Evolutionary conservation across 2,329 filamentous ascomycete species (phyloP).

Genomic region (Aspergillaceae sp.): DNA sequence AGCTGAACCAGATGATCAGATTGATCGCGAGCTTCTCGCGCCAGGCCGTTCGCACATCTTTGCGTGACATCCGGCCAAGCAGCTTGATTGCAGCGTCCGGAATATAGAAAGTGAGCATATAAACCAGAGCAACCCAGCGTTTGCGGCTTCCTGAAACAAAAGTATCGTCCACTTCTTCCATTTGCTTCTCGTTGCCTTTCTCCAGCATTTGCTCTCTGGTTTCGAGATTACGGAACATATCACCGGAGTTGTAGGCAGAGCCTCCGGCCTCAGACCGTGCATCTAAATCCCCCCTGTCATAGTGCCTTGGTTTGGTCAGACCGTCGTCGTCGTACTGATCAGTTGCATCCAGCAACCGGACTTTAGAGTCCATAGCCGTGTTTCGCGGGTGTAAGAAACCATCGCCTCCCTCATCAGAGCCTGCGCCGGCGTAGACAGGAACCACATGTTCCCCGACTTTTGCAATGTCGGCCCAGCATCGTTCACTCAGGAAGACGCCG

Average conservation of each 20-base stretch:
- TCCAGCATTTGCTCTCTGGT: constrained; percentile 91
- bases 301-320: constrained; percentile 72
- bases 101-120: constrained; percentile 73
- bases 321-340: constrained; percentile 47
- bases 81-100: constrained; percentile 73
- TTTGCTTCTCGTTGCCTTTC: constrained; percentile 81
- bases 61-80: constrained; percentile 77
- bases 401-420: constrained; percentile 49
- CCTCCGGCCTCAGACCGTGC: constrained; percentile 81
- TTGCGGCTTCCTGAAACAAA: constrained; percentile 71
- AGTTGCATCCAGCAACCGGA: constrained; percentile 44
- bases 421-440: constrained; percentile 52
- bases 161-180: constrained; percentile 83
- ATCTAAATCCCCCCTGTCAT: constrained; percentile 70
- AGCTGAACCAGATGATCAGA: constrained; percentile 88
- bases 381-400: constrained; percentile 46
- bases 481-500: constrained; percentile 89
- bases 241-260: constrained; percentile 82
- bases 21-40: constrained; percentile 97
- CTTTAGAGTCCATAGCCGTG: constrained; percentile 43
- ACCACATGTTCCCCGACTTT: constrained; percentile 57
- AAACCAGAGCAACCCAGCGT: constrained; percentile 82
- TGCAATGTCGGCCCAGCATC: constrained; percentile 87
- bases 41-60: constrained; percentile 89
- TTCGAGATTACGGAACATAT: constrained; percentile 97